Evolutionary conservation across 73 alveolate genomes (phyloP).

Genomic region (Symbiodinium natans): DNA sequence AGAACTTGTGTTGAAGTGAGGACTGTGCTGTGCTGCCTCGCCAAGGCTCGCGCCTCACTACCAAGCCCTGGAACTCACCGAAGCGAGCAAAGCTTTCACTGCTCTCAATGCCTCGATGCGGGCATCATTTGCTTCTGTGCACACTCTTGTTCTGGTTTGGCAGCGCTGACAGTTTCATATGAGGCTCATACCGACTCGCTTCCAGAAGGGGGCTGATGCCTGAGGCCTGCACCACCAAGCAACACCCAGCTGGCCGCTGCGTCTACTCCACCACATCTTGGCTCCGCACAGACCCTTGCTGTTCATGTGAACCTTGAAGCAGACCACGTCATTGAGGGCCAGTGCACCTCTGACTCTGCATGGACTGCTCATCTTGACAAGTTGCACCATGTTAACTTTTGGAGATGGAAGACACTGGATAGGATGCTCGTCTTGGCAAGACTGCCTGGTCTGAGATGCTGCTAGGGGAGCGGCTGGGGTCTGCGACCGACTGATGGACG

Average conservation of each 20-base stretch:
- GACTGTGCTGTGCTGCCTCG: no score
- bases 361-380: neutral
- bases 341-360: neutral
- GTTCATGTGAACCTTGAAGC: slow-evolving; percentile 86
- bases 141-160: neutral
- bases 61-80: slow-evolving; percentile 79
- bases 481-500: slow-evolving; percentile 83
- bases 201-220: slow-evolving; percentile 75
- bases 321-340: slow-evolving; percentile 46
- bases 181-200: slow-evolving; percentile 56
- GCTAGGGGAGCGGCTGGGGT: slow-evolving; percentile 26
- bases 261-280: neutral
- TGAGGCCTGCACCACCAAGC: slow-evolving; percentile 26
- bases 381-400: neutral
- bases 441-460: no score
- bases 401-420: neutral
- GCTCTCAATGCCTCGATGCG: slow-evolving; percentile 16
- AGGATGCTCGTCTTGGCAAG: no score
- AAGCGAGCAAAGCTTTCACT: slow-evolving; percentile 51
- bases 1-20: no score
- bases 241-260: neutral
- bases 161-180: neutral
- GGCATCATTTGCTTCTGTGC: neutral
- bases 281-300: slow-evolving; percentile 36
- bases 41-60: slow-evolving; percentile 33